These are phyloP conservation scores for Monosporozyma siamensis DNA, from an alignment of 805 yeast genomes.

Conservation along the genomic window DNA sequence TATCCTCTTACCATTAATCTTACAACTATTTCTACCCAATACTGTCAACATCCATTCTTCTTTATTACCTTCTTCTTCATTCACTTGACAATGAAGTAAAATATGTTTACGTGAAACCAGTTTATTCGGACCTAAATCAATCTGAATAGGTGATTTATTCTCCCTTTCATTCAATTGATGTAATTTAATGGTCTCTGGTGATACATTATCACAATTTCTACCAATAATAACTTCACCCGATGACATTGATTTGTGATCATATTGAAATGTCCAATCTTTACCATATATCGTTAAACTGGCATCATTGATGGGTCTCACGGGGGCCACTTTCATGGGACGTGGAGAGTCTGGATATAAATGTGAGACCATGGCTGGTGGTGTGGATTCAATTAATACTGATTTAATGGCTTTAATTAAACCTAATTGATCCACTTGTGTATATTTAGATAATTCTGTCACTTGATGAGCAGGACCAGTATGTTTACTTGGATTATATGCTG, in stretches of 20 bases:
- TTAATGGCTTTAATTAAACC: slow-evolving; percentile 69
- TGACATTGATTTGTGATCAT: not conserved
- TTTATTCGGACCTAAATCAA: slow-evolving; percentile 93
- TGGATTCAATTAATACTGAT: slow-evolving; percentile 58
- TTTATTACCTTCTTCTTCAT: slow-evolving; percentile 73
- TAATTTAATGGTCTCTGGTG: not conserved
- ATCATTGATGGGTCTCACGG: slow-evolving; percentile 34
- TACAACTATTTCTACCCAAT: slow-evolving; percentile 86
- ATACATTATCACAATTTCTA: slow-evolving; percentile 47
- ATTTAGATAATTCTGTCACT: slow-evolving; percentile 3
- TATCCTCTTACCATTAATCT: slow-evolving; percentile 33
- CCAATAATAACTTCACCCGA: slow-evolving; percentile 42
- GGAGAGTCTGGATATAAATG: slow-evolving; percentile 39
- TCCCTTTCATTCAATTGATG: not conserved
- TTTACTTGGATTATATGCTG: no score
- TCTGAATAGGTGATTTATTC: slow-evolving; percentile 30
- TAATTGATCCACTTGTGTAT: slow-evolving; percentile 21
- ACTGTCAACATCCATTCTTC: slow-evolving; percentile 31
- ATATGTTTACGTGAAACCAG: slow-evolving; percentile 85
- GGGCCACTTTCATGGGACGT: no score
- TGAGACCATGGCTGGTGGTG: slow-evolving; percentile 69
- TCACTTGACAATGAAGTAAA: slow-evolving; percentile 46
- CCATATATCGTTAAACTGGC: slow-evolving; percentile 96
- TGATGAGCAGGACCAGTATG: not conserved
- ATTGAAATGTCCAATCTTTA: slow-evolving; percentile 84